phyloP scores from a whole-genome alignment of 2,329 filamentous ascomycete species.

The Monosporascus sp. region DNA sequence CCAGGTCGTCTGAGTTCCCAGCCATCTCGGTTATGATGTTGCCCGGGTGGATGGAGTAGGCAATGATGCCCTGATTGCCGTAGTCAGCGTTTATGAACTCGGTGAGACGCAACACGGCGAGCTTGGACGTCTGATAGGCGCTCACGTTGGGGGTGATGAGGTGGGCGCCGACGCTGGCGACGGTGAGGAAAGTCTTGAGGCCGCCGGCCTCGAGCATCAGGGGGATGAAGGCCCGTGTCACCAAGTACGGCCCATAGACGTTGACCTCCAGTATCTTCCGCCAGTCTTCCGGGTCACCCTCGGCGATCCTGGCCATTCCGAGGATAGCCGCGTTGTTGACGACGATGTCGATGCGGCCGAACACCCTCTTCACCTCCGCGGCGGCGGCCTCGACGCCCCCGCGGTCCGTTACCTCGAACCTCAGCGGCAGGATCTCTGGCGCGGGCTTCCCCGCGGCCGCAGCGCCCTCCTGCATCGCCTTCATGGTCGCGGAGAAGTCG shows the following conservation, averaged over 20 bases:
- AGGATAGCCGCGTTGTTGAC: conserved; percentile 30
- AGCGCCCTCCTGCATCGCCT: conserved; percentile 21
- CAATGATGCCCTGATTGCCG: conserved; percentile 31
- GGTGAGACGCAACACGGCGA: conserved; percentile 39
- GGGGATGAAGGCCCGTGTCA: conserved; percentile 41
- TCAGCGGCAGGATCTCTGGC: conserved; percentile 25
- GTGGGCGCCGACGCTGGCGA: conserved; percentile 35
- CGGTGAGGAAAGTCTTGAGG: conserved; percentile 36
- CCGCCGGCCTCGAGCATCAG: conserved; percentile 24
- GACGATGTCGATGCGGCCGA: conserved; percentile 29
- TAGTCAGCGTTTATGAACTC: conserved; percentile 41
- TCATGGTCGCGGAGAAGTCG: conserved; percentile 15
- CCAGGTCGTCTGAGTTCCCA: conserved; percentile 1
- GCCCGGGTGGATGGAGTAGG: conserved; percentile 38
- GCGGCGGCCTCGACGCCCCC: conserved; percentile 27
- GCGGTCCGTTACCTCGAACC: conserved; percentile 28
- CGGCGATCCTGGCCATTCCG: conserved; percentile 10
- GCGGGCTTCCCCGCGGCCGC: conserved; percentile 16
- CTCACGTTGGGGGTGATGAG: conserved; percentile 22
- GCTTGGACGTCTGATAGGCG: conserved; percentile 39
- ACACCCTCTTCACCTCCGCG: conserved; percentile 22
- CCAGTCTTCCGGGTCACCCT: conserved; percentile 28
- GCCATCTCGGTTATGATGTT: conserved; percentile 32
- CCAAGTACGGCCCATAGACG: conserved; percentile 40
- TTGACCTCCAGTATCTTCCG: conserved; percentile 42